phyloP scores from a whole-genome alignment of 208 protist genomes.

The Trypanosoma grayi region DNA sequence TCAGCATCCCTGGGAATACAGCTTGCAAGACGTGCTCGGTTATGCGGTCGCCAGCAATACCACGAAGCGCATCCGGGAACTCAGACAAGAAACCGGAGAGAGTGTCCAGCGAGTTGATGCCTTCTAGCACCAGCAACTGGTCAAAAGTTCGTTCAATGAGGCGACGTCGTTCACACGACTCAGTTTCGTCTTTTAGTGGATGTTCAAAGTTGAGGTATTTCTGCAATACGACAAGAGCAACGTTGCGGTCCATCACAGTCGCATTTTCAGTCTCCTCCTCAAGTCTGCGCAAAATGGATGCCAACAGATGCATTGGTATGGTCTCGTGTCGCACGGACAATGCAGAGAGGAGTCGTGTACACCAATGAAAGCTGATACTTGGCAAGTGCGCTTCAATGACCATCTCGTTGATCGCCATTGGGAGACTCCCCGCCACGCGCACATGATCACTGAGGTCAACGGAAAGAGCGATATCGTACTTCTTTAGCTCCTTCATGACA shows the following conservation, averaged over 20 bases:
- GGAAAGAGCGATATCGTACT: conserved; percentile 42
- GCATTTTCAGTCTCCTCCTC: conserved; percentile 26
- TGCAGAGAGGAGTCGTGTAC: conserved; percentile 60
- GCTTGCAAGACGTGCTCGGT: conserved; percentile 40
- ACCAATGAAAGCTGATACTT: conserved; percentile 55
- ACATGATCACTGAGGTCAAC: conserved; percentile 70
- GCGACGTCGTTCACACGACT: conserved; percentile 14
- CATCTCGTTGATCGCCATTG: conserved; percentile 52
- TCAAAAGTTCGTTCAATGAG: conserved; percentile 52
- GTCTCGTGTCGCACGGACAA: conserved; percentile 45
- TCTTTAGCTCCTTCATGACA: conserved; percentile 38
- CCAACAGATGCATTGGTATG: conserved; percentile 45
- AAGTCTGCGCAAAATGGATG: conserved; percentile 40
- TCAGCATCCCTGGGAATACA: conserved; percentile 33
- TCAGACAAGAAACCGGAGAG: conserved; percentile 51
- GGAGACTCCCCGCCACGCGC: conserved; percentile 42
- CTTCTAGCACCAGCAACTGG: conserved; percentile 55
- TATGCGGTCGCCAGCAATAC: conserved; percentile 35
- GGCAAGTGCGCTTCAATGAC: conserved; percentile 55
- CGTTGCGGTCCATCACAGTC: conserved; percentile 51
- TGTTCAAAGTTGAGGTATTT: conserved; percentile 32
- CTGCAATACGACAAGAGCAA: conserved; percentile 73
- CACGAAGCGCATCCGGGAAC: conserved; percentile 50
- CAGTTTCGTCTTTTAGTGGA: neutral
- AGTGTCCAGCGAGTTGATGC: conserved; percentile 43